Percentiles rank a stretch among this genome's conserved stretches.
Evolutionary conservation across 495 filamentous ascomycete genomes (phyloP).

Genomic region (Hyphodiscus hymeniophilus): DNA sequence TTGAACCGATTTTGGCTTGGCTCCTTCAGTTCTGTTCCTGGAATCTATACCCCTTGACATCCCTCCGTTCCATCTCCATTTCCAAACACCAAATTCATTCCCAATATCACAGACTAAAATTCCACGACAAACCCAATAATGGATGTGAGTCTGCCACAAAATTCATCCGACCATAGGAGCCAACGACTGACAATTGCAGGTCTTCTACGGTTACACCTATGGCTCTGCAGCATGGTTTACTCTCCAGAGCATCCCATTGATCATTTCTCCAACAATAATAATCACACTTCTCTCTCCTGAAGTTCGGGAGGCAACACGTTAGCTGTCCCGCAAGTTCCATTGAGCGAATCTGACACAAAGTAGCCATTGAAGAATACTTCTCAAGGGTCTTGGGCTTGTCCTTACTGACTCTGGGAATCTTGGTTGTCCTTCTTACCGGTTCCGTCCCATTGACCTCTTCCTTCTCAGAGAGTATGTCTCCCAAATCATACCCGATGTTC

Average conservation of each 20-base stretch:
- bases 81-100: not conserved
- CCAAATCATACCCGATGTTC: not conserved
- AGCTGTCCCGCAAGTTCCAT: conserved; percentile 19
- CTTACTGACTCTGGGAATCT: conserved; percentile 54
- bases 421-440: conserved; percentile 65
- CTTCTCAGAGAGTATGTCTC: conserved; percentile 12
- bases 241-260: conserved; percentile 57
- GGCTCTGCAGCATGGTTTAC: conserved; percentile 52
- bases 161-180: no score
- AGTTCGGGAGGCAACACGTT: conserved; percentile 46
- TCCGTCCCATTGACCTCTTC: conserved; percentile 59
- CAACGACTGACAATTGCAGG: conserved; percentile 30
- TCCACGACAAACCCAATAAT: not conserved
- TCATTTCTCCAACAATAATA: conserved; percentile 58
- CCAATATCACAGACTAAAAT: conserved; percentile 2
- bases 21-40: not conserved
- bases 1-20: not conserved
- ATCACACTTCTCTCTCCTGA: conserved; percentile 52
- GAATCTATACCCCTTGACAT: no score
- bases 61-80: no score
- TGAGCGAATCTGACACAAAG: not conserved
- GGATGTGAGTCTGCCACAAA: conserved; percentile 7
- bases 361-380: conserved; percentile 67
- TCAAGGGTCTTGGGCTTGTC: conserved; percentile 60
- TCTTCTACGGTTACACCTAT: conserved; percentile 59